Conservation (phyloP, 495 filamentous ascomycete species). For the Saxophila tyrrhenica region DNA sequence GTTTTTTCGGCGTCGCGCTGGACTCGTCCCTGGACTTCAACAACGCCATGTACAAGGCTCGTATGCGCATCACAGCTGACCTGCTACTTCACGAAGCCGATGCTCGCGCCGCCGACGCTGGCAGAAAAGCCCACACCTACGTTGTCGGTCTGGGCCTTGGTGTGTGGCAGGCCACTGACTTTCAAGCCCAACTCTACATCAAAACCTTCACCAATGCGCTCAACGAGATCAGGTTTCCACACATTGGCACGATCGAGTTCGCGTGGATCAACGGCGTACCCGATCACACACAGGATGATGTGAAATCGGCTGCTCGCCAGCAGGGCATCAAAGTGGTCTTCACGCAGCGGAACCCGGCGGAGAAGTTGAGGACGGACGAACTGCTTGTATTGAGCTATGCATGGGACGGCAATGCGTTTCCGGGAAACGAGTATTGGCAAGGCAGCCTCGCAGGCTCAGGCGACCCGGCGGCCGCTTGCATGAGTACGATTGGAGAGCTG, state of each 20-base stretch:
- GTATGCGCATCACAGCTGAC: slow-evolving; percentile 24
- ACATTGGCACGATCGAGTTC: slow-evolving; percentile 12
- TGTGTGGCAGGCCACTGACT: slow-evolving; percentile 20
- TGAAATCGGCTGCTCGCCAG: background rate
- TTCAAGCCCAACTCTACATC: slow-evolving; percentile 20
- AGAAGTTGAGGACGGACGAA: slow-evolving; percentile 20
- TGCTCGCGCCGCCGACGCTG: slow-evolving; percentile 16
- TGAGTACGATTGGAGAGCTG: slow-evolving; percentile 30
- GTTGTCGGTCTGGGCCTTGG: slow-evolving; percentile 32
- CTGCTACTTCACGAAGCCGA: slow-evolving; percentile 28
- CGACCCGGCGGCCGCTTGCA: slow-evolving; percentile 32
- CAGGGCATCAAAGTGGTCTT: slow-evolving; percentile 23
- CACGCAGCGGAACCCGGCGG: slow-evolving; percentile 25
- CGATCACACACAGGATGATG: background rate
- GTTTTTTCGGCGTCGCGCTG: slow-evolving; percentile 4
- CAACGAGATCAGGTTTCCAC: background rate
- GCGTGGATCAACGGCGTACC: slow-evolving; percentile 8
- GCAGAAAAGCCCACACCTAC: slow-evolving; percentile 27
- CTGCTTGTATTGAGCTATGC: slow-evolving; percentile 32
- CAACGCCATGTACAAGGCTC: slow-evolving; percentile 18
- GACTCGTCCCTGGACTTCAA: slow-evolving; percentile 10
- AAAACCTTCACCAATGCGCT: slow-evolving; percentile 19
- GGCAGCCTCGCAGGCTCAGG: slow-evolving; percentile 23
- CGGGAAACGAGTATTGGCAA: slow-evolving; percentile 32
- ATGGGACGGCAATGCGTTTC: slow-evolving; percentile 33